Base-by-base conservation (phyloP, 2,329 filamentous ascomycete genomes). In the Ramularia endophylla region DNA sequence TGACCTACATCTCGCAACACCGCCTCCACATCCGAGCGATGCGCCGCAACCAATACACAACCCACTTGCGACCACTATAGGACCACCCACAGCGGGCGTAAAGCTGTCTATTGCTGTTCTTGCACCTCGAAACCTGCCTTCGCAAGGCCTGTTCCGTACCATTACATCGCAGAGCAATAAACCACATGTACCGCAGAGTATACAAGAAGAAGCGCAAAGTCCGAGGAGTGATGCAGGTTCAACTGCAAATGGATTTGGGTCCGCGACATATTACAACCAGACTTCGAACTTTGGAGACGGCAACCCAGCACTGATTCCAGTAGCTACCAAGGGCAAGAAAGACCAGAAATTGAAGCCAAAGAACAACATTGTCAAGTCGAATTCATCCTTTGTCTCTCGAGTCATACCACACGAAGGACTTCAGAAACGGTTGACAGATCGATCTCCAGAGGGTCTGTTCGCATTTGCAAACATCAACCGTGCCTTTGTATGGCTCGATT, bases 361-460 rank as follows among this genome's bases (percentile, higher is more conserved):
- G 74, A 97, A 90, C 66, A 97, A 94, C 64, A 92, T 98, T 64
- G 82, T 90, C 38, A 98, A 98, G 72, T 97, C 88, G 68, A 97
- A 95, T 65, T 98, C 92, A 8, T 95, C 90, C 1, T 98, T 95
- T 60, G 92, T 98, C 20, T 95, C 90, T n/a, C 74, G 92, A 40
- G 90, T 95, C 22, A 95, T 97, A 50, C 82, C 88, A 12, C 86
- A 95, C 57, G 92, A 98, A 56, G 74, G 75, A 4, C 65, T 94
- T 40, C 74, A 77, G 16, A 94, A 92, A 65, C 81, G 85, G 50
- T 65, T 97, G 48, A 77, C 79, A 36, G 92, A 97, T 22, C 81
- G 87, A 48, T 79, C 81, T 9, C 72, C 73, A 2, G 85, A 92
- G 49, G 89, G 88, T 1, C 65, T 92, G 3, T 94, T 92, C 65